Evolutionary conservation across 108 stramenopile genomes (phyloP).

Genomic region (Cyclotella sp.): DNA sequence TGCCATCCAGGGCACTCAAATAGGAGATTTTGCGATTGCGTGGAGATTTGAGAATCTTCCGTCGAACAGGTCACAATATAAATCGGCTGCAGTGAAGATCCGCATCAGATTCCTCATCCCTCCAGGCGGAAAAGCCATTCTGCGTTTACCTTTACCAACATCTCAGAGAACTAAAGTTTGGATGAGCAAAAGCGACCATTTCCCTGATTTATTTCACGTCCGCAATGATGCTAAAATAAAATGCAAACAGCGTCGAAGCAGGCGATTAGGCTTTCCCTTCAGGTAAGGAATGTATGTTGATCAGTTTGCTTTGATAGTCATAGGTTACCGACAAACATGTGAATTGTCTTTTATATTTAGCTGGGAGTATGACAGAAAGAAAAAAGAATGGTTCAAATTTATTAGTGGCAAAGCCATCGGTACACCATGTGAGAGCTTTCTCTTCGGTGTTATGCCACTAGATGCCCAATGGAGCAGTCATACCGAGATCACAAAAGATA

Average conservation of each 20-base stretch:
- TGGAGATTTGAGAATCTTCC: conserved; percentile 44
- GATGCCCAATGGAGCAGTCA: conserved; percentile 2
- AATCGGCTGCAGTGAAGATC: conserved; percentile 25
- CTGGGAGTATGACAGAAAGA: conserved; percentile 34
- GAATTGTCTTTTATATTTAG: neutral
- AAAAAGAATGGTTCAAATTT: conserved; percentile 28
- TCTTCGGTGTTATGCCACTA: neutral
- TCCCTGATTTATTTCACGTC: conserved; percentile 10
- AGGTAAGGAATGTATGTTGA: neutral
- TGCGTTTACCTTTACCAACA: conserved; percentile 20
- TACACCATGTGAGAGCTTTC: conserved; percentile 26
- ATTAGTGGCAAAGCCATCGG: conserved; percentile 29
- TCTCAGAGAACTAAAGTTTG: conserved; percentile 4
- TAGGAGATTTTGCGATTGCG: conserved; percentile 40
- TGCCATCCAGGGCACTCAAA: conserved; percentile 23
- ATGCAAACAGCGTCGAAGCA: conserved; percentile 12
- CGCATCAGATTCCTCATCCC: conserved; percentile 35
- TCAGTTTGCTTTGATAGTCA: too few species aligned
- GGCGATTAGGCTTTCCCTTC: conserved; percentile 25
- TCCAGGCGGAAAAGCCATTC: conserved; percentile 21
- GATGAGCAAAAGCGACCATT: neutral
- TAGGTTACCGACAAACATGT: too few species aligned
- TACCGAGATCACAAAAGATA: conserved; percentile 1
- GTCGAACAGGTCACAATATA: neutral
- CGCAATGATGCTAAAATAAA: conserved; percentile 5